Percentiles rank a stretch among this genome's conserved stretches.
These are phyloP conservation scores for Cordia subcordata DNA, from an alignment of 257 asterid species.

Conservation along the genomic window DNA sequence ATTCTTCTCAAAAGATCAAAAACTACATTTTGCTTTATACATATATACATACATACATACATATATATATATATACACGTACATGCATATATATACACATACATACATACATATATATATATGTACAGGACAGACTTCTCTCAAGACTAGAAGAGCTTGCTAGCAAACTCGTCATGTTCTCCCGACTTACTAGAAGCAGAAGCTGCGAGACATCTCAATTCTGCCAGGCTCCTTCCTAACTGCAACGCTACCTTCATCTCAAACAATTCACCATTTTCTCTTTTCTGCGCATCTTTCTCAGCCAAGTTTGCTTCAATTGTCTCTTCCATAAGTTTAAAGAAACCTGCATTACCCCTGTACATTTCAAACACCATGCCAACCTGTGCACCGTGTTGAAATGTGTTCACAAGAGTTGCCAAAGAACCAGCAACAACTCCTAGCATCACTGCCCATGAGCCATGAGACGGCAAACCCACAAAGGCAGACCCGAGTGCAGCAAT, in stretches of 20 bases:
- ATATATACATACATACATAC: too few relatives aligned
- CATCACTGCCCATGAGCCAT: conserved; percentile 30
- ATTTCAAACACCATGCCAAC: conserved; percentile 81
- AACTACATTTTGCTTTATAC: too few relatives aligned
- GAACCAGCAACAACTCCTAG: conserved; percentile 60
- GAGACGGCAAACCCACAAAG: conserved; percentile 25
- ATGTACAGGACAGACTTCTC: not conserved
- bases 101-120: not conserved
- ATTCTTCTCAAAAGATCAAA: too few relatives aligned
- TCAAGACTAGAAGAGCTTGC: conserved; percentile 55
- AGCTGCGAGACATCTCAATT: conserved; percentile 44
- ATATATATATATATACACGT: too few relatives aligned
- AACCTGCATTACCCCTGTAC: conserved; percentile 72
- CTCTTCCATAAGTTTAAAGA: conserved; percentile 55
- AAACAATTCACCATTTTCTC: conserved; percentile 64
- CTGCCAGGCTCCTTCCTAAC: conserved; percentile 66
- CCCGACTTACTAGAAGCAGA: conserved; percentile 21
- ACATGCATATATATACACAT: too few relatives aligned
- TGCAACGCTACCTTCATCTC: conserved; percentile 61
- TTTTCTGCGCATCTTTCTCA: conserved; percentile 35
- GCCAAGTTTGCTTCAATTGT: conserved; percentile 44
- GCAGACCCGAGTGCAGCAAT: conserved; percentile 53
- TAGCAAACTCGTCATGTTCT: conserved; percentile 39
- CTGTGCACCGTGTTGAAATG: conserved; percentile 65
- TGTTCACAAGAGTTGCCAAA: conserved; percentile 54